Percentiles rank a stretch among this genome's conserved stretches.
phyloP scores from a whole-genome alignment of 148 eudicot genomes.

The Rhododendron vialii region DNA sequence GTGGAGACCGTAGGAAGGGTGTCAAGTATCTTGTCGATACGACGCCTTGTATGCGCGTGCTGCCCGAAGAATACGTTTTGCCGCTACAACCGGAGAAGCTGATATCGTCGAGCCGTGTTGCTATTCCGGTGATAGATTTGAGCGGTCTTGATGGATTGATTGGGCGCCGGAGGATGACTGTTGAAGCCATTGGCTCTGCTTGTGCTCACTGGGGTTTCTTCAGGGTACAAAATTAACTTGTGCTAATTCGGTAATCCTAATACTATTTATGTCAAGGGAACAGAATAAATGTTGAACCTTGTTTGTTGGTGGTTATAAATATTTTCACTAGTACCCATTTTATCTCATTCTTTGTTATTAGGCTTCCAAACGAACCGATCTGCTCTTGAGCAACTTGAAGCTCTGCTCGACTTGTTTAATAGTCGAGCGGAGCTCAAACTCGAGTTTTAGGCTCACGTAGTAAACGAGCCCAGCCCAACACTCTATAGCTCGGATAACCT shows the following conservation, averaged over 20 bases:
- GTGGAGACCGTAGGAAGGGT: background rate
- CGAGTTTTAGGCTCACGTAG: background rate
- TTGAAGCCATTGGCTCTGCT: constrained; percentile 19
- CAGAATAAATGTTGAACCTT: no score
- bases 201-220: constrained; percentile 25
- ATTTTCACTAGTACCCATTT: background rate
- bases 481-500: background rate
- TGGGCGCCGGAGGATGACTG: background rate
- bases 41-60: background rate
- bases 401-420: background rate
- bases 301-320: background rate
- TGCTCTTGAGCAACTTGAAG: background rate
- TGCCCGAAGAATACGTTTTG: background rate
- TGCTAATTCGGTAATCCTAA: background rate
- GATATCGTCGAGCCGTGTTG: background rate
- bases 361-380: background rate
- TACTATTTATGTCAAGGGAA: background rate
- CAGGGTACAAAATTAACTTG: constrained; percentile 2
- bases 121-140: constrained; percentile 18
- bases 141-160: constrained; percentile 13
- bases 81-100: background rate
- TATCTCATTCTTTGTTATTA: background rate
- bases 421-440: background rate
- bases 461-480: no score
- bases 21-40: constrained; percentile 3